A percentile compares a stretch with the other conserved stretches of the same genome.
Conservation (phyloP, 257 asterid species). For the Apocynum venetum region DNA sequence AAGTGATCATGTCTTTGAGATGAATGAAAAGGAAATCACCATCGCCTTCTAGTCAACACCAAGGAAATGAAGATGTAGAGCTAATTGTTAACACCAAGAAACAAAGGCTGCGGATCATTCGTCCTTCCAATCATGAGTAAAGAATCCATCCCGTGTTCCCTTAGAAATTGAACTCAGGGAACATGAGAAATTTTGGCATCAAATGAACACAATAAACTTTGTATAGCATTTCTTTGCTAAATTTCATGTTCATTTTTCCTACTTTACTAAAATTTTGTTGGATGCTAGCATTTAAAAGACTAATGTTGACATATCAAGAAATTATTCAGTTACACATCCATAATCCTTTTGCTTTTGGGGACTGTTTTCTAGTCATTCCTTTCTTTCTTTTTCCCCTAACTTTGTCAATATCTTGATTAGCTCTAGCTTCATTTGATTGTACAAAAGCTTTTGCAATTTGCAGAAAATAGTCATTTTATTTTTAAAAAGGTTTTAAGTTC, state of each 20-base stretch:
- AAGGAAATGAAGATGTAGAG: constrained; percentile 9
- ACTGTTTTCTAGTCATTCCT: no score
- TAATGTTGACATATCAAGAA: not conserved
- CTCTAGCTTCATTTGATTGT: not conserved
- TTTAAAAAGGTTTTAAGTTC: not conserved
- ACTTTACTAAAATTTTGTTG: not conserved
- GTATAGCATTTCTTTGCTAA: not conserved
- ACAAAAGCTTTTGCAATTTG: not conserved
- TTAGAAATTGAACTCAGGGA: constrained; percentile 10
- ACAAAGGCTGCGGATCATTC: constrained; percentile 2
- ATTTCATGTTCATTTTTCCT: not conserved
- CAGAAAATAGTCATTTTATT: not conserved
- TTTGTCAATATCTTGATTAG: not conserved
- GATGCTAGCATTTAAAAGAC: not conserved
- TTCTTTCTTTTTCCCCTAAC: not conserved
- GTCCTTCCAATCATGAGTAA: constrained; percentile 11
- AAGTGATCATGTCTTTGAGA: constrained; percentile 87
- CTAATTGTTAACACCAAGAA: not conserved
- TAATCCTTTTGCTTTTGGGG: not conserved
- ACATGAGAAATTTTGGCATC: constrained; percentile 33
- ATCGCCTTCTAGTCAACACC: constrained; percentile 54
- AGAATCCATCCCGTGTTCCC: constrained; percentile 13
- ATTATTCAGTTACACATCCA: not conserved
- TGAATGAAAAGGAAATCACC: constrained; percentile 80
- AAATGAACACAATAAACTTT: constrained; percentile 6